Conservation (phyloP, 2,329 filamentous ascomycete genomes). For the Fusarium paranaense region DNA sequence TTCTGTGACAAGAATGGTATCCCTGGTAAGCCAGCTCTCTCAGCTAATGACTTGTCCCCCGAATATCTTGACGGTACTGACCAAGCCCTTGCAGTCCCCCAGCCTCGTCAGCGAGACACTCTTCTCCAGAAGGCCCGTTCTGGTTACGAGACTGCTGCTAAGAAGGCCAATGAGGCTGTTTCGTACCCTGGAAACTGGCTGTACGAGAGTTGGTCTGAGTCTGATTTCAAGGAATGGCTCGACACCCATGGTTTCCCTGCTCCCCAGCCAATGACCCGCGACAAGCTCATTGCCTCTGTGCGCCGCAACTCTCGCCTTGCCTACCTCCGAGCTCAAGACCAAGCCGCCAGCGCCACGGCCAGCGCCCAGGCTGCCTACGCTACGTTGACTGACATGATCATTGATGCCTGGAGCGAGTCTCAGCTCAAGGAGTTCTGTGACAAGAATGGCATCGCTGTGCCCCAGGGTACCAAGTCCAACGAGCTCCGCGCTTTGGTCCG, state of each 20-base stretch:
- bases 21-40: constrained; percentile 62
- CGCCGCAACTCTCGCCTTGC: constrained; percentile 91
- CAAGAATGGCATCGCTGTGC: constrained; percentile 86
- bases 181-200: constrained; percentile 97
- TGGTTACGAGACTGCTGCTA: constrained; percentile 83
- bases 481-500: constrained; percentile 91
- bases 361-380: constrained; percentile 78
- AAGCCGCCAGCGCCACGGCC: constrained; percentile 69
- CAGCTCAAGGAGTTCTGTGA: constrained; percentile 94
- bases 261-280: constrained; percentile 85
- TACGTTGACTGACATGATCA: constrained; percentile 82
- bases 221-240: constrained; percentile 93
- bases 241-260: constrained; percentile 87
- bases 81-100: constrained; percentile 67
- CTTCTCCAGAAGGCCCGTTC: constrained; percentile 81
- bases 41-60: too few relatives aligned
- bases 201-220: constrained; percentile 91
- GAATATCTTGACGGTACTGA: neutral
- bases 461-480: constrained; percentile 90
- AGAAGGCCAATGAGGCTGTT: constrained; percentile 78
- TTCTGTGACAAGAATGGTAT: constrained; percentile 92
- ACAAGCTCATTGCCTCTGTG: constrained; percentile 88
- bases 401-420: constrained; percentile 89
- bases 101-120: constrained; percentile 86
- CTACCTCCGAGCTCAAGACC: constrained; percentile 73